phyloP scores from a whole-genome alignment of 2,329 filamentous ascomycete species.

The Penicillium sp. region DNA sequence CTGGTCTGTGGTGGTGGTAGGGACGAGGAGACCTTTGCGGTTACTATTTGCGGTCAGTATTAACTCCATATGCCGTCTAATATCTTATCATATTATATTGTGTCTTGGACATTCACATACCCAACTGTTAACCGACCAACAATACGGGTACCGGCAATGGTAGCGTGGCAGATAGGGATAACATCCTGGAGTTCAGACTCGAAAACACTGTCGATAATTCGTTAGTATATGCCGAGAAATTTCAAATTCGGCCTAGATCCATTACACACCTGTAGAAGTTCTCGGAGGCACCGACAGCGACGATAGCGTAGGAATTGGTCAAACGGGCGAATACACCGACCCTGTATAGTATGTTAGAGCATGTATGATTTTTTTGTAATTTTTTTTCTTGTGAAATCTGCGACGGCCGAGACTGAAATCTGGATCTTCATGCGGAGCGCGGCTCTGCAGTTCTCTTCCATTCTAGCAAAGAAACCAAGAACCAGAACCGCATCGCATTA shows the following conservation, averaged over 20 bases:
- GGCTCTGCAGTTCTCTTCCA: neutral
- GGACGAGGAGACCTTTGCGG: constrained; percentile 93
- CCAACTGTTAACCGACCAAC: constrained; percentile 93
- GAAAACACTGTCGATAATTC: constrained; percentile 66
- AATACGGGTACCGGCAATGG: constrained; percentile 94
- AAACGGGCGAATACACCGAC: constrained; percentile 96
- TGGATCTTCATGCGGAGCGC: neutral
- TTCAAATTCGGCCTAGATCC: neutral
- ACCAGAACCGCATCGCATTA: neutral
- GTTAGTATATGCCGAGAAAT: constrained; percentile 1
- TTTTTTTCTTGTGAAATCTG: neutral
- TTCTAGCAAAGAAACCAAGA: neutral
- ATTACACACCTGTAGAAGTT: constrained; percentile 85
- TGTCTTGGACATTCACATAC: constrained; percentile 43
- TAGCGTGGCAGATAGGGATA: constrained; percentile 94
- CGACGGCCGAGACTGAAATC: neutral
- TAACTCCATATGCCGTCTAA: neutral
- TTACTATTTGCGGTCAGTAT: constrained; percentile 58
- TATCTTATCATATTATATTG: neutral
- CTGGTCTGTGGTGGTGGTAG: constrained; percentile 94
- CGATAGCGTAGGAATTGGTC: constrained; percentile 94
- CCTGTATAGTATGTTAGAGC: constrained; percentile 50
- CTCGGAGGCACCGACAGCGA: constrained; percentile 91
- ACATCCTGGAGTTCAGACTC: constrained; percentile 97
- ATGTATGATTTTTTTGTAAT: neutral